Percentiles rank a stretch among this genome's conserved stretches.
Conservation (phyloP, 140 eudicot genomes). For the Eryngium alpinum region DNA sequence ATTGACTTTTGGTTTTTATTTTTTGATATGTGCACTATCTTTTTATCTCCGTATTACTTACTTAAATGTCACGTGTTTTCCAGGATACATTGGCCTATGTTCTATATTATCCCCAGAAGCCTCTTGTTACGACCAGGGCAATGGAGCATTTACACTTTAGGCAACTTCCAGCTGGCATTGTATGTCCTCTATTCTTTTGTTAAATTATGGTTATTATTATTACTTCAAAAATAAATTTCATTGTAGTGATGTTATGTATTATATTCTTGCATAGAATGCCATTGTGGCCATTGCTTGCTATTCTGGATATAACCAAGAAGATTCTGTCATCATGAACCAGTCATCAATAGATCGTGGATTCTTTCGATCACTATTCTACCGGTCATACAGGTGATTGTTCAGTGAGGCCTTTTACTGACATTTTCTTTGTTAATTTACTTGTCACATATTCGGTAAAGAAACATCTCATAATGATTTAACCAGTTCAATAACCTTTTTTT, state of each 20-base stretch:
- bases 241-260: neutral
- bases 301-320: conserved; percentile 98
- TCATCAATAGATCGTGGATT: conserved; percentile 96
- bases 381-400: conserved; percentile 59
- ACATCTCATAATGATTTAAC: neutral
- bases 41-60: neutral
- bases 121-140: conserved; percentile 93
- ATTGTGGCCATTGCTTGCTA: conserved; percentile 95
- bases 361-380: conserved; percentile 87
- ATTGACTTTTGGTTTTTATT: too few species aligned
- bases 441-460: neutral
- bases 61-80: conserved; percentile 5
- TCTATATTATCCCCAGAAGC: conserved; percentile 93
- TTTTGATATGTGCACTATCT: neutral
- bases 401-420: neutral
- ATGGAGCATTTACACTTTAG: conserved; percentile 98
- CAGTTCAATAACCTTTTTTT: conserved; percentile 8
- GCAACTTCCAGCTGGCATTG: conserved; percentile 98
- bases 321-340: conserved; percentile 95
- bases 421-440: neutral
- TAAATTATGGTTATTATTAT: too few species aligned
- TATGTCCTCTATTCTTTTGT: conserved; percentile 8
- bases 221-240: too few species aligned
- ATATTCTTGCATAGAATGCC: conserved; percentile 46
- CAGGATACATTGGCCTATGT: conserved; percentile 98